Evolutionary conservation across 1,284 basidiomycete genomes (phyloP).

Genomic region (Ustilago curta): DNA sequence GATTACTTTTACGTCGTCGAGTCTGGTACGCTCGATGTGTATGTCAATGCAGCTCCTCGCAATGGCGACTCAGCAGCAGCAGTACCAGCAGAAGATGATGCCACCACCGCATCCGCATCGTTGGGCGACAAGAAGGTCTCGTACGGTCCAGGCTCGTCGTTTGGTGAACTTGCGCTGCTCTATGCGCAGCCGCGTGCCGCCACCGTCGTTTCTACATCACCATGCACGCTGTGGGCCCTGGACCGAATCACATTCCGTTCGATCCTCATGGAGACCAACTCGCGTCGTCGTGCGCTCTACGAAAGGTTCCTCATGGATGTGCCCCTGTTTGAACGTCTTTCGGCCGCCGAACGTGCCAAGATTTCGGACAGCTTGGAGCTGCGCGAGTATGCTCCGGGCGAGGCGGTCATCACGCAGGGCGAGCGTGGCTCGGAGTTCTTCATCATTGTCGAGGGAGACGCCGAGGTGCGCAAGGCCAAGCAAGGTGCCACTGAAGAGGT

Average conservation of each 20-base stretch:
- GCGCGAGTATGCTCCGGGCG: slow-evolving; percentile 82
- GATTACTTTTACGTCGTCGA: slow-evolving; percentile 99
- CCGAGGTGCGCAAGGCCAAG: slow-evolving; percentile 83
- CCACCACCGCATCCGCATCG: slow-evolving; percentile 13
- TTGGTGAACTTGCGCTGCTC: slow-evolving; percentile 97
- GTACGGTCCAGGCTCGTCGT: slow-evolving; percentile 86
- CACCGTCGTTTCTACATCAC: slow-evolving; percentile 85
- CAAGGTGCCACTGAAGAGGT: slow-evolving; percentile 70
- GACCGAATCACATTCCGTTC: slow-evolving; percentile 98
- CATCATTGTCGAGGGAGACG: slow-evolving; percentile 93
- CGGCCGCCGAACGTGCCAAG: slow-evolving; percentile 90
- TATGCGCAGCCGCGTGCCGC: slow-evolving; percentile 96
- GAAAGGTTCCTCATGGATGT: slow-evolving; percentile 95
- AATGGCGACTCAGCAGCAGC: slow-evolving; percentile 42
- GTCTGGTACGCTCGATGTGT: slow-evolving; percentile 86
- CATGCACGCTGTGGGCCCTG: slow-evolving; percentile 89
- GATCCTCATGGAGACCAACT: slow-evolving; percentile 76
- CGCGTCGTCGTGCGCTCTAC: slow-evolving; percentile 88
- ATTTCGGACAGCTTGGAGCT: slow-evolving; percentile 95
- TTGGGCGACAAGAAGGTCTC: slow-evolving; percentile 73
- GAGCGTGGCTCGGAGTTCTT: slow-evolving; percentile 97
- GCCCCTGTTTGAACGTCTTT: slow-evolving; percentile 84
- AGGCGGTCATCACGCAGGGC: slow-evolving; percentile 88
- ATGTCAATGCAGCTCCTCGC: slow-evolving; percentile 73
- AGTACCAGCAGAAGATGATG: slow-evolving; percentile 52